These are phyloP conservation scores for Massariosphaeria phaeospora DNA, from an alignment of 495 filamentous ascomycete species.

Conservation along the genomic window DNA sequence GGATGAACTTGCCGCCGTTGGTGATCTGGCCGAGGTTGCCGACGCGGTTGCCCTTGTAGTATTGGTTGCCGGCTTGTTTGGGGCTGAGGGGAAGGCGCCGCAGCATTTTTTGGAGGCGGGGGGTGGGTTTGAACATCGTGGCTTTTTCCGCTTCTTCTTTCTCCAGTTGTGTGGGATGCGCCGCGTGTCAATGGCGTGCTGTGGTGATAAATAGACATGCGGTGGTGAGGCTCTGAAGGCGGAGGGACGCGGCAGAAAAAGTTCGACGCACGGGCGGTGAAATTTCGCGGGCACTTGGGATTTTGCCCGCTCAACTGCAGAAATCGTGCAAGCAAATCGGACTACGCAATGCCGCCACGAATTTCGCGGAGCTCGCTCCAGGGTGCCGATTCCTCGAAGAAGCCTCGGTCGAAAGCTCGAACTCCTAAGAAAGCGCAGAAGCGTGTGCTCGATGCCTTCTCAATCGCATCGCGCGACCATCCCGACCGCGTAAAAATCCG, in stretches of 20 bases:
- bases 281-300: slow-evolving; percentile 1
- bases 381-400: slow-evolving; percentile 1
- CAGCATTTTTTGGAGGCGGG: slow-evolving; percentile 59
- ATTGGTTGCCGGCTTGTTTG: slow-evolving; percentile 86
- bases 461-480: slow-evolving; percentile 67
- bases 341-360: neutral
- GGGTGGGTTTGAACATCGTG: slow-evolving; percentile 64
- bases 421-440: slow-evolving; percentile 41
- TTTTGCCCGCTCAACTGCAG: neutral
- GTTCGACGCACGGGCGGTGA: slow-evolving; percentile 4
- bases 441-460: slow-evolving; percentile 73
- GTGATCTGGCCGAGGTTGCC: slow-evolving; percentile 84
- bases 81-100: slow-evolving; percentile 75
- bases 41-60: slow-evolving; percentile 90
- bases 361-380: neutral
- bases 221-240: too few relatives aligned
- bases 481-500: slow-evolving; percentile 49
- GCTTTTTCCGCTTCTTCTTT: neutral
- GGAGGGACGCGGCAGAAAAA: neutral
- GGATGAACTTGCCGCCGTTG: slow-evolving; percentile 73
- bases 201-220: neutral
- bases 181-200: neutral
- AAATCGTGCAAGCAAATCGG: neutral
- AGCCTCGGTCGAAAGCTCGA: slow-evolving; percentile 23
- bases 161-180: neutral